Conservation (phyloP, 208 protist species). For the Trichomonas tenax region DNA sequence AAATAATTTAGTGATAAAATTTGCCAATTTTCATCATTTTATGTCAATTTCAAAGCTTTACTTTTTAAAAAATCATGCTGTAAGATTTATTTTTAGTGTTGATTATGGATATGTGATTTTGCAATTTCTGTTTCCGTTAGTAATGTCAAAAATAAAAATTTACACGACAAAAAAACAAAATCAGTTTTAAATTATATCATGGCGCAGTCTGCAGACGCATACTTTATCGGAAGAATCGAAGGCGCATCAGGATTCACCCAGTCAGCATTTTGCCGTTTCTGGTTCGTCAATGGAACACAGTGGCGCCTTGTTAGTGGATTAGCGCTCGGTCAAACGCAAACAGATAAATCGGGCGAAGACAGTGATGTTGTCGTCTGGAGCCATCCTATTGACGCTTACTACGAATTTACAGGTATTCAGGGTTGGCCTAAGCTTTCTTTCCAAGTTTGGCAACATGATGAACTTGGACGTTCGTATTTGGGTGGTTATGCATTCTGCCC, state of each 20-base stretch:
- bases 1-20: too few relatives aligned
- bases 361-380: neutral
- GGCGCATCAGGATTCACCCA: neutral
- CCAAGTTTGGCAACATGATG: neutral
- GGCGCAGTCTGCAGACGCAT: neutral
- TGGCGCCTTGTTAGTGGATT: neutral
- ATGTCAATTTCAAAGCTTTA: too few relatives aligned
- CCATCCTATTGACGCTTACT: neutral
- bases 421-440: neutral
- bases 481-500: neutral
- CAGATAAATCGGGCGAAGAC: neutral
- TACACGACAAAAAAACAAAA: too few relatives aligned
- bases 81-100: too few relatives aligned
- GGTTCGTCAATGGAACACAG: neutral
- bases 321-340: neutral
- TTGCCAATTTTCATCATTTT: too few relatives aligned
- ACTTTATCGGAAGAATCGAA: neutral
- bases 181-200: neutral
- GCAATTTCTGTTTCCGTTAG: too few relatives aligned
- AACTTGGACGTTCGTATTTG: neutral
- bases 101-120: too few relatives aligned
- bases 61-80: too few relatives aligned
- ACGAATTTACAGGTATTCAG: conserved; percentile 11
- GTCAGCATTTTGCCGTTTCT: neutral
- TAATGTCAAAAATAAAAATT: too few relatives aligned